Conservation (phyloP, 768 basidiomycete genomes). For the Hydnum rufescens region DNA sequence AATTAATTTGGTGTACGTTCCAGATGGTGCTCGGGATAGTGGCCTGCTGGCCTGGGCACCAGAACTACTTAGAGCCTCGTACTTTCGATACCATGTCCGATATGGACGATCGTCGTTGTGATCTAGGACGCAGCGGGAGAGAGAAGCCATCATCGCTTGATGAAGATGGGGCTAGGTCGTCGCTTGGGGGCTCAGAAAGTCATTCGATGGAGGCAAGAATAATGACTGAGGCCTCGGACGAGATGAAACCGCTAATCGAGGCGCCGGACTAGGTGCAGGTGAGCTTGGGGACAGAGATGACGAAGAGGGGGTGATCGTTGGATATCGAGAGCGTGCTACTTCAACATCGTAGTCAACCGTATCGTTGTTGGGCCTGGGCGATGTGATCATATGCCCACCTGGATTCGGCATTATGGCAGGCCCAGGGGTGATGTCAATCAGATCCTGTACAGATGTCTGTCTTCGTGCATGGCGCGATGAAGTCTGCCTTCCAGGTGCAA, state of each 20-base stretch:
- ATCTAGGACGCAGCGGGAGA: constrained; percentile 10
- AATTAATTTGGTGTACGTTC: not conserved
- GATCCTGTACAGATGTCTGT: constrained; percentile 68
- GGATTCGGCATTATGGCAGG: not conserved
- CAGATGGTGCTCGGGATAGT: not conserved
- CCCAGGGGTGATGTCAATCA: constrained; percentile 34
- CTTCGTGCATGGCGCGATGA: constrained; percentile 19
- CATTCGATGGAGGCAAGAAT: constrained; percentile 35
- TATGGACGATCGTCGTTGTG: constrained; percentile 50
- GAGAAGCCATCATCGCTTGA: constrained; percentile 1
- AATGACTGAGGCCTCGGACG: constrained; percentile 54
- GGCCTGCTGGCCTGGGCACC: not conserved
- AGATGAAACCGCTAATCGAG: not conserved
- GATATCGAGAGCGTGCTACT: not conserved
- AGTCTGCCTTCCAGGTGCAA: too few relatives aligned
- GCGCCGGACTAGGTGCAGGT: not conserved
- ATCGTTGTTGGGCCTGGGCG: too few relatives aligned
- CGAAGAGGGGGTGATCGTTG: not conserved
- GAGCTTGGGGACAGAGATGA: not conserved
- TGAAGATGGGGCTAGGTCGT: not conserved
- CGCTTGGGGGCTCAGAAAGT: not conserved
- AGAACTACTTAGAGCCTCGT: not conserved
- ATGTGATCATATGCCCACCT: too few relatives aligned
- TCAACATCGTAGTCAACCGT: not conserved
- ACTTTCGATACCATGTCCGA: constrained; percentile 61